Percentiles rank a stretch among this genome's conserved stretches.
Conservation (phyloP, 805 yeast species). For the Metschnikowia bowlesiae region DNA sequence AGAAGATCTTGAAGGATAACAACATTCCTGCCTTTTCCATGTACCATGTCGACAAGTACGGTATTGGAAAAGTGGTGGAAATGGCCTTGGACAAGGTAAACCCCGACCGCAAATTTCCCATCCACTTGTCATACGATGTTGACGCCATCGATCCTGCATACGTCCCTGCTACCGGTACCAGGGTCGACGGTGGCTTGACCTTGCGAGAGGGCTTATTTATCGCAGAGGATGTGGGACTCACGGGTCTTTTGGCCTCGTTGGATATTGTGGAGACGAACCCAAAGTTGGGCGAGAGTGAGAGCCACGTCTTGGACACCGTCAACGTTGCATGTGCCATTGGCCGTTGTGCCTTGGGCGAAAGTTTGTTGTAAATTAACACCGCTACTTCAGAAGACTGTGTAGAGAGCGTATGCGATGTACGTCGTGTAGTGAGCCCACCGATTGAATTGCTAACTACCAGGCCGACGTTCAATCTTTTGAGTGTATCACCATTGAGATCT, state of each 20-base stretch:
- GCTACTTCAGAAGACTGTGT: neutral
- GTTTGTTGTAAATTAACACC: conserved; percentile 46
- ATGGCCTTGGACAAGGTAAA: conserved; percentile 81
- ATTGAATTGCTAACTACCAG: too few species aligned
- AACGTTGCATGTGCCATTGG: conserved; percentile 87
- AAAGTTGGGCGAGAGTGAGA: conserved; percentile 69
- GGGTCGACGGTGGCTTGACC: conserved; percentile 94
- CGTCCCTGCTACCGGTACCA: conserved; percentile 97
- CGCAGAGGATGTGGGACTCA: conserved; percentile 86
- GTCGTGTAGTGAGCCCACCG: too few species aligned
- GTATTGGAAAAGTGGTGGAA: conserved; percentile 85
- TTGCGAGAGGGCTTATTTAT: conserved; percentile 90
- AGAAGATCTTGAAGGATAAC: conserved; percentile 61
- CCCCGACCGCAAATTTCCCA: conserved; percentile 64
- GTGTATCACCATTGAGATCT: too few species aligned
- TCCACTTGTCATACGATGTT: conserved; percentile 90
- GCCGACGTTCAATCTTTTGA: too few species aligned
- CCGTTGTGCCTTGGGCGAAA: conserved; percentile 92
- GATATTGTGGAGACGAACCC: conserved; percentile 96
- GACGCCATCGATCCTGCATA: conserved; percentile 93
- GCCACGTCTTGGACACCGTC: conserved; percentile 77
- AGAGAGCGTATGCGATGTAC: neutral
- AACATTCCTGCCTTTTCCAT: conserved; percentile 83
- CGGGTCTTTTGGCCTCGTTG: conserved; percentile 82
- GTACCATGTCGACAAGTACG: conserved; percentile 94